Percentiles rank a stretch among this genome's conserved stretches.
phyloP scores from a whole-genome alignment of 257 asterid genomes.

The Capsicum rhomboideum region DNA sequence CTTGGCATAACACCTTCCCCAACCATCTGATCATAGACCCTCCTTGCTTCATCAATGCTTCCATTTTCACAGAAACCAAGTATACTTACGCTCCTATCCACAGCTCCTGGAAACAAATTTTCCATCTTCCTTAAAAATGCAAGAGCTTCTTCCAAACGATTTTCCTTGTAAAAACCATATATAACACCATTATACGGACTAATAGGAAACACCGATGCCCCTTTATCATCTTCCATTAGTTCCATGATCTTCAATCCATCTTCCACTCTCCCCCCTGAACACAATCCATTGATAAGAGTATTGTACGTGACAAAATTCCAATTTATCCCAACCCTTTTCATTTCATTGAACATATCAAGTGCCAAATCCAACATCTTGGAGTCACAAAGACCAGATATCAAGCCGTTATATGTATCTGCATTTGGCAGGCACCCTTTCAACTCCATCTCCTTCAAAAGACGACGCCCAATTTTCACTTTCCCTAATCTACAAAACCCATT shows the following conservation, averaged over 20 bases:
- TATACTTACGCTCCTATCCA: conserved; percentile 33
- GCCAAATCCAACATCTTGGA: conserved; percentile 52
- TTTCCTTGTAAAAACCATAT: conserved; percentile 60
- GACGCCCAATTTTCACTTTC: conserved; percentile 43
- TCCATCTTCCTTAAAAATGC: conserved; percentile 50
- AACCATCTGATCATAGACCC: conserved; percentile 36
- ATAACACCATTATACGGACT: conserved; percentile 71
- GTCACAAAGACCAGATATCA: conserved; percentile 66
- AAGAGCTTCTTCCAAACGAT: conserved; percentile 30
- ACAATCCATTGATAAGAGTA: conserved; percentile 52
- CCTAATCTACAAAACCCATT: conserved; percentile 59
- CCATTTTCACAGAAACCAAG: conserved; percentile 32
- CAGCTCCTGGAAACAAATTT: conserved; percentile 55
- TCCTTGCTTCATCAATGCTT: conserved; percentile 33
- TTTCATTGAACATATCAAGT: conserved; percentile 72
- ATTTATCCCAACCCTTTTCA: conserved; percentile 52
- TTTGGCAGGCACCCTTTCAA: conserved; percentile 75
- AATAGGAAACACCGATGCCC: conserved; percentile 19
- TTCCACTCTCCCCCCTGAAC: conserved; percentile 40
- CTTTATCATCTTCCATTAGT: conserved; percentile 37
- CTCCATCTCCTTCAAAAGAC: conserved; percentile 74
- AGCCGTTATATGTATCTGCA: conserved; percentile 53
- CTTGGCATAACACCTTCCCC: conserved; percentile 52
- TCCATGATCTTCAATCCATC: conserved; percentile 70
- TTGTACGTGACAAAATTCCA: conserved; percentile 56